Conservation (phyloP, 768 basidiomycete genomes). For the Leucocoprinus leucothites region DNA sequence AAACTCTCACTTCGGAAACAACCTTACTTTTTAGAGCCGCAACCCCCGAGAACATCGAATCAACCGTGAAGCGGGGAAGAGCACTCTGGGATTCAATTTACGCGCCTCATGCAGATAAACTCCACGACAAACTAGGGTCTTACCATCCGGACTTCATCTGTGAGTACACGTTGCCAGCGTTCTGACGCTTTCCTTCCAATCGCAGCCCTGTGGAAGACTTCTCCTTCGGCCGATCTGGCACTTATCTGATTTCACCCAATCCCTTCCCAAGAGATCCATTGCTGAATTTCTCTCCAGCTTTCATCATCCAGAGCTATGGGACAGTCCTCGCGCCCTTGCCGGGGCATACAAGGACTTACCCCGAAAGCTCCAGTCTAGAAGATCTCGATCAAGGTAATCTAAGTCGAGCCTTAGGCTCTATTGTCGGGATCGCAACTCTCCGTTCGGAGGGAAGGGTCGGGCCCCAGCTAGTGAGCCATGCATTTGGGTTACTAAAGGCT, state of each 20-base stretch:
- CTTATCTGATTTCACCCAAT: constrained; percentile 5
- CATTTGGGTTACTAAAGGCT: constrained; percentile 88
- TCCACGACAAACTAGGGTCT: constrained; percentile 79
- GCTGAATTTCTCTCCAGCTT: constrained; percentile 46
- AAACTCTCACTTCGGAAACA: constrained; percentile 14
- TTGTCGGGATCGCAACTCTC: constrained; percentile 82
- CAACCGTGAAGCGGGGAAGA: constrained; percentile 64
- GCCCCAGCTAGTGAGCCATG: constrained; percentile 85
- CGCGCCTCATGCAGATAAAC: constrained; percentile 84
- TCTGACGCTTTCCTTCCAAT: constrained; percentile 30
- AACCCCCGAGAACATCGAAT: constrained; percentile 62
- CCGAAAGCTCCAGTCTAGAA: constrained; percentile 33
- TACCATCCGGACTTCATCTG: constrained; percentile 95
- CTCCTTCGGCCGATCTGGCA: constrained; percentile 9
- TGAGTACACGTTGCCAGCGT: constrained; percentile 46
- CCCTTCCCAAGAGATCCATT: constrained; percentile 12
- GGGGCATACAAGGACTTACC: constrained; percentile 43
- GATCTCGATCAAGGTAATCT: constrained; percentile 78
- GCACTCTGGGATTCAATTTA: constrained; percentile 86
- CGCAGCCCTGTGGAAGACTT: constrained; percentile 18
- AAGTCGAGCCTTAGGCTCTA: constrained; percentile 79
- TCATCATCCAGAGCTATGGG: constrained; percentile 87
- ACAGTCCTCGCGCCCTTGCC: constrained; percentile 73
- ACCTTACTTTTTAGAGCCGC: constrained; percentile 43
- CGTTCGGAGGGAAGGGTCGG: constrained; percentile 83